Base-by-base conservation (phyloP, 2,329 filamentous ascomycete genomes). In the Dothistroma pini region DNA sequence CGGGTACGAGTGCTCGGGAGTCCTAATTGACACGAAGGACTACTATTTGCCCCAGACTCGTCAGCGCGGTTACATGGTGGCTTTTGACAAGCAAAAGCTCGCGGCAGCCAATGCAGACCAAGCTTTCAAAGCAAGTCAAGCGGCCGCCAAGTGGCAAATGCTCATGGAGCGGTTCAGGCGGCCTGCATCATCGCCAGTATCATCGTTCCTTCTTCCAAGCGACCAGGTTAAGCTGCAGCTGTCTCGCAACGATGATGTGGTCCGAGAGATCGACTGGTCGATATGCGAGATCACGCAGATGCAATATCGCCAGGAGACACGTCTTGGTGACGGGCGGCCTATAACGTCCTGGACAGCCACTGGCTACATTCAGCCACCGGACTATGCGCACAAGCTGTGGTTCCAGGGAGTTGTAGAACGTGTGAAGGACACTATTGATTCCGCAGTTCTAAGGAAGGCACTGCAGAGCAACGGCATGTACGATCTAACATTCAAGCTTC, bases 1-100 rank as follows among this genome's bases (percentile, higher is more conserved):
- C 41, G 83, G 79, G 1, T 93, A 93, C 67, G 71, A 78, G 1
- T 81, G 81, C 0, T 69, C 71, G 0, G 80, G 78, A 53, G 65
- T 79, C 0, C 76, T 75, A 4, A 75, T 89, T 0, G 88, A 93
- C 67, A 88, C 86, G 0, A 91, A 91, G 70, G 75, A 88, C 2
- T 91, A 82, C 67, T 90, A 90, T 61, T 75, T 93, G 0, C 90
- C 90, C 0, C 90, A 93, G 54, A 76, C 32, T 63, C 59, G 74
- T 0, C 71, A 74, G 38, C 69, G 79, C 10, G 78, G 78, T 29
- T 81, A 81, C 57, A 78, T 80, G 76, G 71, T 79, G 0, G 79
- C 77, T n/a, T 72, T 80, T 21, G 71, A 80, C 70, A 5, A 65
- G 63, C 10, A 60, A 54, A 22, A 48, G 56, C 56, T 29, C n/a